Conservation (phyloP, 805 yeast species). For the Clavispora asparagi region DNA sequence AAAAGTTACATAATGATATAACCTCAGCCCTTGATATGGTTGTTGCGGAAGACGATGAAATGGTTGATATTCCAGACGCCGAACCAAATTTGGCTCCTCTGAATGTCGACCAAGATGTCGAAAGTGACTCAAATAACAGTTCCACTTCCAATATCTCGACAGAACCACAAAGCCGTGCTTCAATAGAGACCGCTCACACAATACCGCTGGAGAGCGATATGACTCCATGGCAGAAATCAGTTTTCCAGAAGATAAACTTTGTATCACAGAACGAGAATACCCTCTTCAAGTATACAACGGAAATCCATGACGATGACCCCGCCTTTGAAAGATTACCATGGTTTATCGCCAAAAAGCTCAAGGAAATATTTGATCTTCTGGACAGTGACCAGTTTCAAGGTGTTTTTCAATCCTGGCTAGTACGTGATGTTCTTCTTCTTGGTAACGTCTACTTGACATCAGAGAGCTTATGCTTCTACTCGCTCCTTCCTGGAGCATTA, state of each 20-base stretch:
- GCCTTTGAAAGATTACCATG: conserved; percentile 14
- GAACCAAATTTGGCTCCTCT: background rate
- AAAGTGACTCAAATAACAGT: background rate
- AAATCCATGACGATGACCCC: conserved; percentile 4
- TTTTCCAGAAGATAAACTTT: conserved; percentile 16
- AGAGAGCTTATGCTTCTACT: conserved; percentile 64
- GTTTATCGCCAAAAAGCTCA: conserved; percentile 30
- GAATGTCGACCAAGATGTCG: background rate
- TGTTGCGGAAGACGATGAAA: no score
- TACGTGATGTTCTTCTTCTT: conserved; percentile 76
- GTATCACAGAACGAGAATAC: conserved; percentile 6
- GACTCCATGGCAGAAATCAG: conserved; percentile 24
- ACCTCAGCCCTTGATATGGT: no score
- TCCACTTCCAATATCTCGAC: background rate
- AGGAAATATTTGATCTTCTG: conserved; percentile 38
- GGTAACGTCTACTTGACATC: conserved; percentile 78
- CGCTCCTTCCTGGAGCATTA: conserved; percentile 54
- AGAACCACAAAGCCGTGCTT: background rate
- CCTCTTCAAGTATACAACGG: conserved; percentile 11
- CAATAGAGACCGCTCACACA: background rate
- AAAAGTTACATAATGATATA: no score
- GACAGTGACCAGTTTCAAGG: conserved; percentile 51
- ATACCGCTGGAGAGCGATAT: conserved; percentile 10
- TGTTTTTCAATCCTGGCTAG: conserved; percentile 75
- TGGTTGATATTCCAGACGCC: background rate